A percentile compares a stretch with the other conserved stretches of the same genome.
phyloP scores from a whole-genome alignment of 2,329 filamentous ascomycete species.

The Phyllosticta citriasiana region DNA sequence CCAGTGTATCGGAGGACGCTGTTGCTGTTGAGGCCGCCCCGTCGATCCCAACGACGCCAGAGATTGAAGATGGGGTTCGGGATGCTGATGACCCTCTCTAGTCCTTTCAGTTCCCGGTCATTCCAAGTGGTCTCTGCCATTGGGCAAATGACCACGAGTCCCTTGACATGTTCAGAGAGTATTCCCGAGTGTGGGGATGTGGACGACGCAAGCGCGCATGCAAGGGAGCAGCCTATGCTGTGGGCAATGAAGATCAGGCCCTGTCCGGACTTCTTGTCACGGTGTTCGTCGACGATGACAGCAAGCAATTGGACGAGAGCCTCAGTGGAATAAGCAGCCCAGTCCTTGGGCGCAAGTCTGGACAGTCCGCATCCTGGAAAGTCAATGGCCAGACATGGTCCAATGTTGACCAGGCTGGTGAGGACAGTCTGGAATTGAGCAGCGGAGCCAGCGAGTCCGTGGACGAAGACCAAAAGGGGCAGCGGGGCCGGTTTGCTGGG shows the following conservation, averaged over 20 bases:
- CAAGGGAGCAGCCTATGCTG: conserved; percentile 78
- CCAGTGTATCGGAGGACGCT: conserved; percentile 75
- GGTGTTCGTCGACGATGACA: conserved; percentile 62
- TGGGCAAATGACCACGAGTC: conserved; percentile 75
- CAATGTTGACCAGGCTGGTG: conserved; percentile 70
- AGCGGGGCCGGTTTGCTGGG: conserved; percentile 62
- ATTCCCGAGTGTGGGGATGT: conserved; percentile 42
- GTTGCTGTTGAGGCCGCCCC: conserved; percentile 65
- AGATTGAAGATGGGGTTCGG: conserved; percentile 66
- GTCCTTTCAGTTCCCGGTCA: neutral
- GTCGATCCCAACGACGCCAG: conserved; percentile 66
- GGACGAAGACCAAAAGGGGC: conserved; percentile 81
- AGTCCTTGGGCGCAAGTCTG: conserved; percentile 56
- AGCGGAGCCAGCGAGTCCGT: conserved; percentile 85
- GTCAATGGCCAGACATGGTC: conserved; percentile 79
- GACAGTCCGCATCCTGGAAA: conserved; percentile 84
- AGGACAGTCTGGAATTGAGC: conserved; percentile 79
- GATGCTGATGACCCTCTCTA: conserved; percentile 50
- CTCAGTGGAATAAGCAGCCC: conserved; percentile 71
- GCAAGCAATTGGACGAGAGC: conserved; percentile 67
- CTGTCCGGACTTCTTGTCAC: conserved; percentile 55
- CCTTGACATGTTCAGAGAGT: conserved; percentile 57
- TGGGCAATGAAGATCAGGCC: conserved; percentile 75
- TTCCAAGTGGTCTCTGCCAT: conserved; percentile 49
- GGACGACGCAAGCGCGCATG: conserved; percentile 58